phyloP scores from a whole-genome alignment of 176 grass and related monocot genomes.

The Olyra latifolia region DNA sequence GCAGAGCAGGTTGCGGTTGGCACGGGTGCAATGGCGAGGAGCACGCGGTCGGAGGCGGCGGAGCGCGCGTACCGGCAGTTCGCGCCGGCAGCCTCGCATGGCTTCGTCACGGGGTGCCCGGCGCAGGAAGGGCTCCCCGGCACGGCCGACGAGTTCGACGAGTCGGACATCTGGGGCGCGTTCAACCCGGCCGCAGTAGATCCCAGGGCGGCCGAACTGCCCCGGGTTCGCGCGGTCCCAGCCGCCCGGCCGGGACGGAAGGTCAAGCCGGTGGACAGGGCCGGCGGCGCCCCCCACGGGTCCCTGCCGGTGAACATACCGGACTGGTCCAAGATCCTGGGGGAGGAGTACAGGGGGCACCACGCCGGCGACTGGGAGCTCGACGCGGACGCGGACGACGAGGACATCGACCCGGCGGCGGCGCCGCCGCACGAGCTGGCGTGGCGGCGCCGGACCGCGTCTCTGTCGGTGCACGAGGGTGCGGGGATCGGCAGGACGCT shows the following conservation, averaged over 20 bases:
- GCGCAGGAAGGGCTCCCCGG: neutral
- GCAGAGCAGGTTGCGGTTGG: neutral
- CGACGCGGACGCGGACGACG: constrained; percentile 46
- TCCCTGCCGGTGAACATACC: constrained; percentile 83
- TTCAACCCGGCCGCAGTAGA: neutral
- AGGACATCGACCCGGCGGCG: constrained; percentile 20
- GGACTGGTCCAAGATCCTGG: constrained; percentile 93
- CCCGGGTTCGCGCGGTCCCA: neutral
- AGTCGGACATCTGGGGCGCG: constrained; percentile 77
- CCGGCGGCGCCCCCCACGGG: constrained; percentile 22
- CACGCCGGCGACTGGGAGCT: constrained; percentile 34
- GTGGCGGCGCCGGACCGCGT: constrained; percentile 53
- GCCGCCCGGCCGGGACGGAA: neutral
- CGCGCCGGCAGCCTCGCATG: neutral
- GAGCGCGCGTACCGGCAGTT: constrained; percentile 62
- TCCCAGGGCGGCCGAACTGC: neutral
- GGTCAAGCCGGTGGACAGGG: neutral
- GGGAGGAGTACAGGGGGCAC: constrained; percentile 39
- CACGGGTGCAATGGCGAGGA: constrained; percentile 43
- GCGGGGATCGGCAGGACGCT: constrained; percentile 69
- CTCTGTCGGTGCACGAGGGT: constrained; percentile 67
- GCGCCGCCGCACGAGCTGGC: constrained; percentile 85
- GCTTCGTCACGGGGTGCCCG: neutral
- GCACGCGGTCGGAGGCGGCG: constrained; percentile 30
- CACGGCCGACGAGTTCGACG: constrained; percentile 62